Evolutionary conservation across 345 rosid species (phyloP).

Genomic region (Lepidium sativum): DNA sequence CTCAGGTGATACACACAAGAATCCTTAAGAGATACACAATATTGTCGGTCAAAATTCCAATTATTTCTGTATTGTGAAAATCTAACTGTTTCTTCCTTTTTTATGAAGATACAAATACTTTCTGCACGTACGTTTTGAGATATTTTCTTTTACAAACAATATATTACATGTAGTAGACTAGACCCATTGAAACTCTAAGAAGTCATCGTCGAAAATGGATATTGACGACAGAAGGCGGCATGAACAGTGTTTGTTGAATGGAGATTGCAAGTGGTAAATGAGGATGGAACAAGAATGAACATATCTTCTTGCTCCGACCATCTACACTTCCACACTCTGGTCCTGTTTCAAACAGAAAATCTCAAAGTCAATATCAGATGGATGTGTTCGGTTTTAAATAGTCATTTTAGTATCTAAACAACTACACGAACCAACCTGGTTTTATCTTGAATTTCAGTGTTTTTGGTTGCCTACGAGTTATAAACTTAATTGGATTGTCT

Average conservation of each 20-base stretch:
- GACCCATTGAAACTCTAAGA: not conserved
- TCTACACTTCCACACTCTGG: slow-evolving; percentile 79
- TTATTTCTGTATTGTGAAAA: not conserved
- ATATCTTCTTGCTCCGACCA: slow-evolving; percentile 59
- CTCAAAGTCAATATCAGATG: not conserved
- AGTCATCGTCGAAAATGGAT: slow-evolving; percentile 76
- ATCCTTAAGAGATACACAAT: not conserved
- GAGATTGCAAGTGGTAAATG: slow-evolving; percentile 81
- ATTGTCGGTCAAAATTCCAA: not conserved
- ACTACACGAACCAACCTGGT: slow-evolving; percentile 44
- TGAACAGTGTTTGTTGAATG: slow-evolving; percentile 65
- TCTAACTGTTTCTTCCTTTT: not conserved
- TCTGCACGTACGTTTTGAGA: not conserved
- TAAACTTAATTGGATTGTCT: slow-evolving; percentile 87
- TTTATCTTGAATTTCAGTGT: slow-evolving; percentile 80
- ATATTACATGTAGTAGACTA: not conserved
- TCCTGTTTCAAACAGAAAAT: slow-evolving; percentile 37
- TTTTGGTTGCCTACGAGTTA: slow-evolving; percentile 53
- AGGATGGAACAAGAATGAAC: slow-evolving; percentile 90
- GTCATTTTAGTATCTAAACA: not conserved
- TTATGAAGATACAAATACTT: not conserved
- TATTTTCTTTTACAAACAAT: slow-evolving; percentile 1
- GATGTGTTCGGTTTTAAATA: not conserved
- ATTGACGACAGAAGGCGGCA: slow-evolving; percentile 68
- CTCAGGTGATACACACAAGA: slow-evolving; percentile 14